Evolutionary conservation across 2,329 filamentous ascomycete genomes (phyloP).

Genomic region (Fusarium bulbicola): DNA sequence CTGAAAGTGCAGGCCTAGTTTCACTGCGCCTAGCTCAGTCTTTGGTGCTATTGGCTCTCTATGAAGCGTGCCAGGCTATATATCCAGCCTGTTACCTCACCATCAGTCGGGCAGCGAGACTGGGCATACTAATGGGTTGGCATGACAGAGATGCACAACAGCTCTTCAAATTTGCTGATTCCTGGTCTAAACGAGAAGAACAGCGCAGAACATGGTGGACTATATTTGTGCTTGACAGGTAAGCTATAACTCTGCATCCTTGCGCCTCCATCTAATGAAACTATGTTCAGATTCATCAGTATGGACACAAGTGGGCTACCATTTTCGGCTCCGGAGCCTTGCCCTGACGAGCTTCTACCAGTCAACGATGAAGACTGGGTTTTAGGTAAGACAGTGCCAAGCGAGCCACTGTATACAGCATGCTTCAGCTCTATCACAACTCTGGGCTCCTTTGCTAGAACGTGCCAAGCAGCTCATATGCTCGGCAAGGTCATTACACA

Average conservation of each 20-base stretch:
- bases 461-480: slow-evolving; percentile 7
- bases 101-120: background rate
- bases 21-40: background rate
- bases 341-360: background rate
- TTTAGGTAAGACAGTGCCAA: background rate
- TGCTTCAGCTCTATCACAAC: background rate
- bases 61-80: slow-evolving; percentile 1
- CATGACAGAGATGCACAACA: slow-evolving; percentile 1
- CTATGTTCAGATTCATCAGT: background rate
- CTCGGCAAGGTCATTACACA: slow-evolving; percentile 2
- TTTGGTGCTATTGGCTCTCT: background rate
- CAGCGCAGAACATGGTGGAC: slow-evolving; percentile 8
- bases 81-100: slow-evolving; percentile 9
- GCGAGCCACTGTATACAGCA: slow-evolving; percentile 1
- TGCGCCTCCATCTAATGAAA: background rate
- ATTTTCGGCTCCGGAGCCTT: slow-evolving; percentile 1
- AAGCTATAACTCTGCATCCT: background rate
- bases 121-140: background rate
- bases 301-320: background rate
- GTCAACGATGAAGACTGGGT: slow-evolving; percentile 8
- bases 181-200: slow-evolving; percentile 8
- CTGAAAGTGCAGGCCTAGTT: background rate
- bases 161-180: slow-evolving; percentile 1
- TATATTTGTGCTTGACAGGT: slow-evolving; percentile 7
- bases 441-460: slow-evolving; percentile 1